Evolutionary conservation across 148 eudicot species (phyloP).

Genomic region (Rhododendron ovatum): DNA sequence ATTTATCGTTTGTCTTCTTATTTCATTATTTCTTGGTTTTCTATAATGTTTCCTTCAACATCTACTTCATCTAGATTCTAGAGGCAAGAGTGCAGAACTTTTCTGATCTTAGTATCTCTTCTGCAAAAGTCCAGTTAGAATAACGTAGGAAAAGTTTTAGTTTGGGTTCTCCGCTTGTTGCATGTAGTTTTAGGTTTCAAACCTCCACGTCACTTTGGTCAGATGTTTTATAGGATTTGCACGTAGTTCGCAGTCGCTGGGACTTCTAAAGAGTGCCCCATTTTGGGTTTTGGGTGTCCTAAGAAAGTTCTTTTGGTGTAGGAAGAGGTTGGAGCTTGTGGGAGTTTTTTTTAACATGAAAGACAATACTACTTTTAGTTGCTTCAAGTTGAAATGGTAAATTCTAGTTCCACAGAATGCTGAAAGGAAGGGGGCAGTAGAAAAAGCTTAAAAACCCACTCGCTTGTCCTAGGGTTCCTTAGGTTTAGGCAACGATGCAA

Average conservation of each 20-base stretch:
- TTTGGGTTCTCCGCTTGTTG: not conserved
- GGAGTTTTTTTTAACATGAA: not conserved
- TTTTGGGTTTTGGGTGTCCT: not conserved
- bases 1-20: not conserved
- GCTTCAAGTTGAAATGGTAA: not conserved
- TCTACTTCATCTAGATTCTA: not conserved
- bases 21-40: not conserved
- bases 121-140: not conserved
- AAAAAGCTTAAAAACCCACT: not conserved
- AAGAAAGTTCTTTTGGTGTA: not conserved
- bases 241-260: not conserved
- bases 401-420: not conserved
- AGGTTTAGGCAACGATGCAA: not conserved
- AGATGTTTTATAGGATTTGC: not conserved
- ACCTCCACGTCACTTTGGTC: not conserved
- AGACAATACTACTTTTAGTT: not conserved
- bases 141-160: not conserved
- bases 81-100: not conserved
- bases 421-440: not conserved
- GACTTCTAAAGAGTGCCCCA: not conserved
- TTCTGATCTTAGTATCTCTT: not conserved
- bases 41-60: not conserved
- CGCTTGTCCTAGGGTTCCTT: not conserved
- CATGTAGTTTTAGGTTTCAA: not conserved
- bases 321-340: not conserved